Conservation (phyloP, 2,329 filamentous ascomycete species). For the Aspergillus sclerotialis region DNA sequence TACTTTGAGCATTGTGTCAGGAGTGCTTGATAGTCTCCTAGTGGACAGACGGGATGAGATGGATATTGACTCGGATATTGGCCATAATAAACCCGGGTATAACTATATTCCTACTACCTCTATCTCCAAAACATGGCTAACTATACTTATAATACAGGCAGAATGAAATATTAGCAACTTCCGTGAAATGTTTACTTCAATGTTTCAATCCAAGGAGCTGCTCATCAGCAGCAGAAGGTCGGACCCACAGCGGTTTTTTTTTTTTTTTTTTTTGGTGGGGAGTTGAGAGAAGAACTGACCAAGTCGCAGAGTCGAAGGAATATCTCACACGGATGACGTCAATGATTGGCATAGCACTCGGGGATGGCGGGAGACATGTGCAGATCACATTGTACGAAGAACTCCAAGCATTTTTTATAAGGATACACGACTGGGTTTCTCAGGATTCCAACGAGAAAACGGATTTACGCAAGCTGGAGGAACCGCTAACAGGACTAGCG, state of each 20-base stretch:
- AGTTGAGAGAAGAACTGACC: neutral
- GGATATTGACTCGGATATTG: conserved; percentile 55
- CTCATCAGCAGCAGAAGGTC: conserved; percentile 17
- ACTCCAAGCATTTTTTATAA: conserved; percentile 25
- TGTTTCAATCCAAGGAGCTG: conserved; percentile 26
- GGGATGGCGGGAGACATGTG: conserved; percentile 26
- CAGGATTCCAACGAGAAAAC: conserved; percentile 5
- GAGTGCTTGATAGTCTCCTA: conserved; percentile 53
- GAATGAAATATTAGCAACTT: conserved; percentile 32
- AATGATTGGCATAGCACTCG: conserved; percentile 22
- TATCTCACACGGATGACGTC: conserved; percentile 23
- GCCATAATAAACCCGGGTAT: conserved; percentile 33
- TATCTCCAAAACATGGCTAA: conserved; percentile 2
- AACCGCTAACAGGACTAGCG: conserved; percentile 20
- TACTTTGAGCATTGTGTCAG: conserved; percentile 56
- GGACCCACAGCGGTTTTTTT: conserved; percentile 9
- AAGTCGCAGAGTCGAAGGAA: conserved; percentile 19
- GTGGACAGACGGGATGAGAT: conserved; percentile 54
- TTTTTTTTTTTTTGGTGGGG: too few species aligned
- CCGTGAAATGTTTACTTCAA: conserved; percentile 31
- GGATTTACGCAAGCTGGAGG: conserved; percentile 18
- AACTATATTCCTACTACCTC: conserved; percentile 5
- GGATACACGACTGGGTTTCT: conserved; percentile 20
- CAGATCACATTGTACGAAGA: conserved; percentile 29
- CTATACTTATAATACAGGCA: conserved; percentile 12